A percentile compares a stretch with the other conserved stretches of the same genome.
Conservation (phyloP, 2,329 filamentous ascomycete genomes). For the Aspergillus luchuensis region DNA sequence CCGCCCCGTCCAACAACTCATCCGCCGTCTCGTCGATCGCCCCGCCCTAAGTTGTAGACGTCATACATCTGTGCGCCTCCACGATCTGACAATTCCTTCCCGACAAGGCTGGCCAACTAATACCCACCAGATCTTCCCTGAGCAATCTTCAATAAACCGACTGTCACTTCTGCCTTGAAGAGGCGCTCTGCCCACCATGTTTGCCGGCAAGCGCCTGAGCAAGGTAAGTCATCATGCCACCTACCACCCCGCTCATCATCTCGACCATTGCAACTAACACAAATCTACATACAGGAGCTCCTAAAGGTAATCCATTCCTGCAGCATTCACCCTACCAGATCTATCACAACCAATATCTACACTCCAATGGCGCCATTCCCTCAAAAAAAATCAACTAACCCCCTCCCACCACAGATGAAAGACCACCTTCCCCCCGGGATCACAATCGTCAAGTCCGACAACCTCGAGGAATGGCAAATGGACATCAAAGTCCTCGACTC, state of each 20-base stretch:
- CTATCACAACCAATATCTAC: background rate
- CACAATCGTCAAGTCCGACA: slow-evolving; percentile 74
- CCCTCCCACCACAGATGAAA: slow-evolving; percentile 51
- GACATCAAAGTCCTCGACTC: slow-evolving; percentile 88
- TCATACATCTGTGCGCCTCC: slow-evolving; percentile 22
- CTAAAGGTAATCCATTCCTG: slow-evolving; percentile 49
- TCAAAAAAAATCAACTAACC: too few species aligned
- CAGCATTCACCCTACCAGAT: background rate
- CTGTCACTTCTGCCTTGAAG: background rate
- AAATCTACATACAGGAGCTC: slow-evolving; percentile 50
- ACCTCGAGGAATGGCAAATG: slow-evolving; percentile 86
- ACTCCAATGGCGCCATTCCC: background rate
- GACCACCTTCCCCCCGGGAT: slow-evolving; percentile 68
- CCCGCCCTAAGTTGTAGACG: slow-evolving; percentile 23
- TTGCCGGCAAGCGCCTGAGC: slow-evolving; percentile 51
- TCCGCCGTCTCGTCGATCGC: slow-evolving; percentile 10
- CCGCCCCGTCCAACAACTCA: background rate
- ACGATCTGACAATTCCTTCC: slow-evolving; percentile 1
- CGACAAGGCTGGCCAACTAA: background rate
- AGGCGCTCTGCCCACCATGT: slow-evolving; percentile 41
- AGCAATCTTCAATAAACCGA: background rate
- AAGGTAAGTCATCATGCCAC: slow-evolving; percentile 41
- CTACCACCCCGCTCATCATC: background rate
- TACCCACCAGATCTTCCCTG: background rate
- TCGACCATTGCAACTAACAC: slow-evolving; percentile 24